Evolutionary conservation across 768 basidiomycete species (phyloP).

Genomic region (Neoboletus brunneissimus): DNA sequence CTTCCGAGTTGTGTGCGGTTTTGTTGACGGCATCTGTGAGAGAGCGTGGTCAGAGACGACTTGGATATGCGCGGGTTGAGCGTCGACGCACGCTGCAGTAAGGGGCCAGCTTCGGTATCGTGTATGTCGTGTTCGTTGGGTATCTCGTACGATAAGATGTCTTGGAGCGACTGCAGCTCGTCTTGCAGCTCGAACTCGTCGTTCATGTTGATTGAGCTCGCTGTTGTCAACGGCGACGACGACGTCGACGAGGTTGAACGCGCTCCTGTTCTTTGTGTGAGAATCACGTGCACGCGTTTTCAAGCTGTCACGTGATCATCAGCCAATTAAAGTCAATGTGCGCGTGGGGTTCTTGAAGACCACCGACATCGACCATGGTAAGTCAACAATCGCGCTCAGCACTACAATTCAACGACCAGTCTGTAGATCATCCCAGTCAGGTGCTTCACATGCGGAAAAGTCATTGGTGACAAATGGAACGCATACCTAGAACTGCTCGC

Average conservation of each 20-base stretch:
- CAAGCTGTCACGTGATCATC: slow-evolving; percentile 3
- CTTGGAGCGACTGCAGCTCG: slow-evolving; percentile 64
- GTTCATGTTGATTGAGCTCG: slow-evolving; percentile 31
- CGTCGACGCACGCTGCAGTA: slow-evolving; percentile 55
- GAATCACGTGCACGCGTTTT: slow-evolving; percentile 27
- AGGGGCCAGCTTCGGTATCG: slow-evolving; percentile 48
- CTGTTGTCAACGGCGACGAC: slow-evolving; percentile 1
- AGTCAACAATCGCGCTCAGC: background rate
- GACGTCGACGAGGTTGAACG: slow-evolving; percentile 6
- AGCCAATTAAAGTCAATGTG: background rate
- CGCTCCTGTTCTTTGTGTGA: slow-evolving; percentile 8
- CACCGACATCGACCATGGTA: slow-evolving; percentile 23
- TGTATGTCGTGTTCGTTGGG: slow-evolving; percentile 63
- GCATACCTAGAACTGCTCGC: slow-evolving; percentile 80
- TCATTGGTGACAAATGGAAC: slow-evolving; percentile 95
- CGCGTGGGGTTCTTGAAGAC: background rate
- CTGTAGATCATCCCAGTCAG: slow-evolving; percentile 91
- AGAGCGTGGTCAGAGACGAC: slow-evolving; percentile 7
- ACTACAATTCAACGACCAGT: background rate
- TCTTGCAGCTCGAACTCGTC: slow-evolving; percentile 73
- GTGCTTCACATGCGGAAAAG: slow-evolving; percentile 96
- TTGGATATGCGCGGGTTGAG: background rate
- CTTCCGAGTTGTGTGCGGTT: slow-evolving; percentile 75
- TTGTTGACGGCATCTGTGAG: slow-evolving; percentile 70
- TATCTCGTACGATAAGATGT: slow-evolving; percentile 62